phyloP scores from a whole-genome alignment of 148 eudicot genomes.

The Euryodendron excelsum region DNA sequence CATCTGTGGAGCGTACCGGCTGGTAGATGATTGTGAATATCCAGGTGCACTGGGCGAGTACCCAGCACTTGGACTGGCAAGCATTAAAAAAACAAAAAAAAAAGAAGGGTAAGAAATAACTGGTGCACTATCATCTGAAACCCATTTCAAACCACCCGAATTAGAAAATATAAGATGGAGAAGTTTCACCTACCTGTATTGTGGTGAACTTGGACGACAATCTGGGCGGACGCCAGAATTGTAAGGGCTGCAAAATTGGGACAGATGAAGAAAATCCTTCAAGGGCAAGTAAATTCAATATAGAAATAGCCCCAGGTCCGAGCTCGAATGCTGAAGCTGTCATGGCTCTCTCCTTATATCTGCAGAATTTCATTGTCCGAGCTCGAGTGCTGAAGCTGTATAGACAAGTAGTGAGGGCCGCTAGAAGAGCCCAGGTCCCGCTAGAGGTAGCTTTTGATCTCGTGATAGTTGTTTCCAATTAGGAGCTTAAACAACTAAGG shows the following conservation, averaged over 20 bases:
- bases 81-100: background rate
- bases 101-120: background rate
- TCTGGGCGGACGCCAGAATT: slow-evolving; percentile 36
- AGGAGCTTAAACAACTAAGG: too few relatives aligned
- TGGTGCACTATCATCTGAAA: background rate
- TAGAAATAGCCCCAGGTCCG: too few relatives aligned
- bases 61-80: slow-evolving; percentile 50
- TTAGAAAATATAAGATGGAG: background rate
- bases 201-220: slow-evolving; percentile 52
- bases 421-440: too few relatives aligned
- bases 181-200: slow-evolving; percentile 33
- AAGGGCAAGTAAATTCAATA: too few relatives aligned
- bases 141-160: too few relatives aligned
- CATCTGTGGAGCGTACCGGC: slow-evolving; percentile 39
- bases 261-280: background rate
- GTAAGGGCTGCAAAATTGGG: slow-evolving; percentile 39
- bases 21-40: slow-evolving; percentile 52
- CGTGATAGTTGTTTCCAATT: too few relatives aligned
- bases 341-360: too few relatives aligned
- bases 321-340: too few relatives aligned
- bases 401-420: too few relatives aligned
- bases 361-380: too few relatives aligned
- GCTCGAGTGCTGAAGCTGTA: too few relatives aligned
- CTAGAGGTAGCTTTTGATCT: too few relatives aligned
- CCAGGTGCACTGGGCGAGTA: slow-evolving; percentile 61